phyloP scores from a whole-genome alignment of 306 rosid genomes.

The Rosa persica region DNA sequence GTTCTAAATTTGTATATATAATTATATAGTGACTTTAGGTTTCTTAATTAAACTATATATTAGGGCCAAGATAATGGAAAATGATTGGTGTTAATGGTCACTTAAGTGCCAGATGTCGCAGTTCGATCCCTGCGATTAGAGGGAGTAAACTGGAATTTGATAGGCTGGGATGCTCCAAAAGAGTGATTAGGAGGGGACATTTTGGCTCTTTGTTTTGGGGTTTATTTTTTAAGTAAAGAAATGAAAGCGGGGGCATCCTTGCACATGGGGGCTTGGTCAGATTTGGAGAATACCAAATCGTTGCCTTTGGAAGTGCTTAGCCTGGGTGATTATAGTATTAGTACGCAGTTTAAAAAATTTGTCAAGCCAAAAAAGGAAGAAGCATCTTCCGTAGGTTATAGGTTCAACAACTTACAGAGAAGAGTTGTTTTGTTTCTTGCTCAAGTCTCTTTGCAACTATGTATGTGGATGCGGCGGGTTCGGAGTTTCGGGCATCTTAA shows the following conservation, averaged over 20 bases:
- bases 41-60: not conserved
- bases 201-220: conserved; percentile 48
- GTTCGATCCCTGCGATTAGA: not conserved
- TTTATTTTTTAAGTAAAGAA: conserved; percentile 11
- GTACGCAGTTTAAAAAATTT: not conserved
- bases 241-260: conserved; percentile 42
- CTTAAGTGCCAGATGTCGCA: conserved; percentile 22
- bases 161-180: conserved; percentile 37
- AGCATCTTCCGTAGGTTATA: conserved; percentile 25
- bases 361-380: not conserved
- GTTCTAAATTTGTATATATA: not conserved
- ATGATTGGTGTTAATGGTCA: conserved; percentile 23
- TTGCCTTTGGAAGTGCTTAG: conserved; percentile 25
- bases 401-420: not conserved
- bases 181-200: conserved; percentile 42
- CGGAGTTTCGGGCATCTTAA: not conserved
- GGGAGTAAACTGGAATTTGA: conserved; percentile 19
- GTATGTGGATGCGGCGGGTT: not conserved
- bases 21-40: not conserved
- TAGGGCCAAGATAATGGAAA: conserved; percentile 16
- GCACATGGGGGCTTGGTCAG: conserved; percentile 82
- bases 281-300: conserved; percentile 49
- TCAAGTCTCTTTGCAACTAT: not conserved
- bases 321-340: not conserved
- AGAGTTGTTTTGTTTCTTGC: not conserved